Percentiles rank a stretch among this genome's conserved stretches.
Evolutionary conservation across 805 yeast genomes (phyloP).

Genomic region (Teunomyces kruisii): DNA sequence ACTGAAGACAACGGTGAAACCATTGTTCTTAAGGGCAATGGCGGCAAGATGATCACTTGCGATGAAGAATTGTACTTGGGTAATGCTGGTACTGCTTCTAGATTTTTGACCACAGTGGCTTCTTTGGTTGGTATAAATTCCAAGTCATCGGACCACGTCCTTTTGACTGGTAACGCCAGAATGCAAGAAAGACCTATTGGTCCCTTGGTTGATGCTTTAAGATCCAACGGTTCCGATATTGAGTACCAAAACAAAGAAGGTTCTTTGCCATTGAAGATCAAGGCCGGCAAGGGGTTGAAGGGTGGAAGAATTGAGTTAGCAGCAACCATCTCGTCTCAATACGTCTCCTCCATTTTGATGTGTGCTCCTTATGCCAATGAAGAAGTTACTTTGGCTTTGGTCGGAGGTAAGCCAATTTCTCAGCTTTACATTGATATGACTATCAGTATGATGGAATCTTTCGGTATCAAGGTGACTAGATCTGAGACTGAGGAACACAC

Average conservation of each 20-base stretch:
- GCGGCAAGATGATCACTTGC: conserved; percentile 70
- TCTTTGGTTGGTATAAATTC: conserved; percentile 61
- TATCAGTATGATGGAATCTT: conserved; percentile 87
- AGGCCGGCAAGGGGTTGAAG: conserved; percentile 66
- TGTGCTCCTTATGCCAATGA: conserved; percentile 93
- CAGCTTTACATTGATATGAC: conserved; percentile 97
- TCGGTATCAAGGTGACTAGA: conserved; percentile 75
- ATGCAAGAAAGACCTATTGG: conserved; percentile 98
- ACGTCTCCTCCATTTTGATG: conserved; percentile 93
- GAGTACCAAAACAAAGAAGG: conserved; percentile 73
- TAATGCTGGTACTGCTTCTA: conserved; percentile 97
- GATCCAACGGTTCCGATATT: conserved; percentile 73
- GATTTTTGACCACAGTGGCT: conserved; percentile 91
- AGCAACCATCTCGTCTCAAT: conserved; percentile 96
- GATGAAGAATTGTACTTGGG: conserved; percentile 79
- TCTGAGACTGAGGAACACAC: conserved; percentile 76
- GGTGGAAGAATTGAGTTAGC: conserved; percentile 94
- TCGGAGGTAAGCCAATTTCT: conserved; percentile 96
- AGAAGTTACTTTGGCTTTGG: conserved; percentile 84
- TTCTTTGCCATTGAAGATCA: conserved; percentile 78
- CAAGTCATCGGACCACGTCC: conserved; percentile 43
- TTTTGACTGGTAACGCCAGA: conserved; percentile 89
- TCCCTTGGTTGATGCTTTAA: conserved; percentile 88
- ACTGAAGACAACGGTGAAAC: conserved; percentile 92
- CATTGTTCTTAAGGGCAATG: conserved; percentile 78